Evolutionary conservation across 208 protist species (phyloP).

Genomic region (Naegleria gruberi): DNA sequence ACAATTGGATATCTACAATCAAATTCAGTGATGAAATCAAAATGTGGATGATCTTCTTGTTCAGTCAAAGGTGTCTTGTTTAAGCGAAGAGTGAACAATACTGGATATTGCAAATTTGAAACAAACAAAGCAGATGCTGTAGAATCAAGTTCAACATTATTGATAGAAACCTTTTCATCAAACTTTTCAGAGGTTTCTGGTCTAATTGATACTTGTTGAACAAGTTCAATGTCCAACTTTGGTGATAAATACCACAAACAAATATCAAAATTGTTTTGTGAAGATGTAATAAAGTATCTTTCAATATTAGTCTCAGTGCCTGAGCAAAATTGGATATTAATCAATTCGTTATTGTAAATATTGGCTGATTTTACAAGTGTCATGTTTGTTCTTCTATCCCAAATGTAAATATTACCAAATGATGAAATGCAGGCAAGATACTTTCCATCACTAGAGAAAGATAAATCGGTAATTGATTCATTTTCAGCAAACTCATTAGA

Average conservation of each 20-base stretch:
- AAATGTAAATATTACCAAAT: not conserved
- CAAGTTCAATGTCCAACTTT: not conserved
- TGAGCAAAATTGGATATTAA: not conserved
- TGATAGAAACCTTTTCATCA: not conserved
- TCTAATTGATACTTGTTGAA: not conserved
- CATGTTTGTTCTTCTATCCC: not conserved
- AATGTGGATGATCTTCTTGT: not conserved
- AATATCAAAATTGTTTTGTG: not conserved
- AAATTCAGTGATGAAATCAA: not conserved
- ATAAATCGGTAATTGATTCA: not conserved
- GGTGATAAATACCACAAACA: not conserved
- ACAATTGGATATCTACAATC: not conserved
- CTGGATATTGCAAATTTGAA: not conserved
- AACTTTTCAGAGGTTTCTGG: not conserved
- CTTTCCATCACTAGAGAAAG: not conserved
- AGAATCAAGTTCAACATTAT: not conserved
- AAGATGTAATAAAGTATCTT: not conserved
- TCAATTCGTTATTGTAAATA: not conserved
- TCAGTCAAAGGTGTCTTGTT: not conserved
- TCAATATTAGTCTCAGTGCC: not conserved
- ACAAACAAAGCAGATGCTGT: not conserved
- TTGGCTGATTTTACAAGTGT: not conserved
- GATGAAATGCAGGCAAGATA: not conserved
- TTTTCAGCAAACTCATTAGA: not conserved
- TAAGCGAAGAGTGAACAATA: not conserved